These are phyloP conservation scores for Papiliotrema laurentii DNA, from an alignment of 1,284 basidiomycete species.

Conservation along the genomic window DNA sequence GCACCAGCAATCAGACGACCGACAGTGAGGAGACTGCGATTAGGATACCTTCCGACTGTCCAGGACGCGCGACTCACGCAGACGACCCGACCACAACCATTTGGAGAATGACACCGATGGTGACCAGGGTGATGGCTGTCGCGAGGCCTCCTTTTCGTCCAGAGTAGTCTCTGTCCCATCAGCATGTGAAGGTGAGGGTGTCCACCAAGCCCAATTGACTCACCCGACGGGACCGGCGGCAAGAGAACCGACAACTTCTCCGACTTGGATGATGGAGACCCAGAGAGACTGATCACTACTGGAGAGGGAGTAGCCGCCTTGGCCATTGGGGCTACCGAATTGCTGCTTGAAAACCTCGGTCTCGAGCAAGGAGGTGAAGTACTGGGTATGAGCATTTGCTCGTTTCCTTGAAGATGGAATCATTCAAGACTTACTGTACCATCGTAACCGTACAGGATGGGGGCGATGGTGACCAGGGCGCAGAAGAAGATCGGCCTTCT, in stretches of 20 bases:
- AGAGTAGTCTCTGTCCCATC: conserved; percentile 33
- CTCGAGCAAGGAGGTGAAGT: conserved; percentile 43
- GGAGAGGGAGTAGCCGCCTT: conserved; percentile 10
- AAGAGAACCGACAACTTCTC: conserved; percentile 49
- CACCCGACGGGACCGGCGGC: conserved; percentile 45
- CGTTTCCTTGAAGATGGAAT: not conserved
- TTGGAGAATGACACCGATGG: conserved; percentile 47
- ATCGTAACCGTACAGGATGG: conserved; percentile 47
- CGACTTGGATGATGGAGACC: conserved; percentile 50
- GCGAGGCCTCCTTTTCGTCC: conserved; percentile 48
- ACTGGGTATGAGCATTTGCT: conserved; percentile 3
- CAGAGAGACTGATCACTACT: conserved; percentile 28
- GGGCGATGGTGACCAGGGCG: conserved; percentile 13
- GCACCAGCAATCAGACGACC: conserved; percentile 48
- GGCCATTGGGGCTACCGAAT: conserved; percentile 11
- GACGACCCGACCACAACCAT: conserved; percentile 39
- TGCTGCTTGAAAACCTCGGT: conserved; percentile 10
- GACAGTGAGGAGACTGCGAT: conserved; percentile 41
- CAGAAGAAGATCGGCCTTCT: conserved; percentile 7
- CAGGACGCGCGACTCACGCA: conserved; percentile 10
- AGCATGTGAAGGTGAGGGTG: not conserved
- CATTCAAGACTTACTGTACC: conserved; percentile 17
- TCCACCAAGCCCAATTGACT: not conserved
- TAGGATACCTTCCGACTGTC: not conserved
- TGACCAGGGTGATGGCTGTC: conserved; percentile 37